phyloP scores from a whole-genome alignment of 2,329 filamentous ascomycete genomes.

The Madurella fahalii region DNA sequence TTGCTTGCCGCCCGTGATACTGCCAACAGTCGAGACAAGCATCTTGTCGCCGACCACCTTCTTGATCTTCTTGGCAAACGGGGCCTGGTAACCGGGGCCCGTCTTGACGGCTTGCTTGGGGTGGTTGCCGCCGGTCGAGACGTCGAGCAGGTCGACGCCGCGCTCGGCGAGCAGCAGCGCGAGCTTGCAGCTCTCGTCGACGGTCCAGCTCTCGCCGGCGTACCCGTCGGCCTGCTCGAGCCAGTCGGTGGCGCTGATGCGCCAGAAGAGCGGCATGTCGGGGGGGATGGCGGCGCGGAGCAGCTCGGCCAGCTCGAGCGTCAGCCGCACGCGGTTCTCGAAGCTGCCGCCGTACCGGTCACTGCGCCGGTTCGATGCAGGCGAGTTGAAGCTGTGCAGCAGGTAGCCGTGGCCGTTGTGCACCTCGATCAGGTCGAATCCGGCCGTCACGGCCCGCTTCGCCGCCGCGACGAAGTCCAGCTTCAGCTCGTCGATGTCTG shows the following conservation, averaged over 20 bases:
- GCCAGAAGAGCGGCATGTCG: slow-evolving; percentile 66
- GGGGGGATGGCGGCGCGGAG: slow-evolving; percentile 60
- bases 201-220: slow-evolving; percentile 60
- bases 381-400: slow-evolving; percentile 65
- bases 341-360: slow-evolving; percentile 66
- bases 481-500: slow-evolving; percentile 63
- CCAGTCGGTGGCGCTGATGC: slow-evolving; percentile 74
- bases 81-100: slow-evolving; percentile 66
- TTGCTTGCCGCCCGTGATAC: slow-evolving; percentile 41
- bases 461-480: slow-evolving; percentile 52
- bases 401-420: slow-evolving; percentile 80
- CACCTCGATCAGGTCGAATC: slow-evolving; percentile 66
- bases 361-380: slow-evolving; percentile 64
- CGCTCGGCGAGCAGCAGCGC: slow-evolving; percentile 58
- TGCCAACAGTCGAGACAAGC: slow-evolving; percentile 45
- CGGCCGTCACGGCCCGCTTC: slow-evolving; percentile 55
- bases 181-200: slow-evolving; percentile 60
- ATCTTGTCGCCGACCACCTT: slow-evolving; percentile 61
- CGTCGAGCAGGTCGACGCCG: slow-evolving; percentile 72
- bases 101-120: slow-evolving; percentile 51
- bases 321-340: slow-evolving; percentile 66
- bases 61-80: slow-evolving; percentile 67
- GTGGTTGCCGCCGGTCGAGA: slow-evolving; percentile 65
- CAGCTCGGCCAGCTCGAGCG: slow-evolving; percentile 62
- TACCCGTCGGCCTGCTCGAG: slow-evolving; percentile 52